phyloP scores from a whole-genome alignment of 352 stramenopile genomes.

The Pythium rhizo-oryzae region DNA sequence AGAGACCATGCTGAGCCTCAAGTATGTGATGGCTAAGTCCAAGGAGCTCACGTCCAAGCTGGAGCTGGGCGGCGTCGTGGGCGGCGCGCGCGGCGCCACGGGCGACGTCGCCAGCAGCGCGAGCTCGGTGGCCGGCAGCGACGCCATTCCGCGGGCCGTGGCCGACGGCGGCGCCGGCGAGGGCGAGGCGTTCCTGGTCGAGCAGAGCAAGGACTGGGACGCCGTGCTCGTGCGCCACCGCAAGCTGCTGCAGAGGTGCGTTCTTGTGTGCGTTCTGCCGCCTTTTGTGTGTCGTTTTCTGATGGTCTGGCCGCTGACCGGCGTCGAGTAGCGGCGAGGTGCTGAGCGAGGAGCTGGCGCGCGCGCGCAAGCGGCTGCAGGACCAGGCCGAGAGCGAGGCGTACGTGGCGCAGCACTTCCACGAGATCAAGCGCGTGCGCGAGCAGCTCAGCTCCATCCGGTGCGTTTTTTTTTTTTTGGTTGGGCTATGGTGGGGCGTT shows the following conservation, averaged over 20 bases:
- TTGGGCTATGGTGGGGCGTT: neutral
- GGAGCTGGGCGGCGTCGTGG: constrained; percentile 38
- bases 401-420: constrained; percentile 67
- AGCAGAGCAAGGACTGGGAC: constrained; percentile 39
- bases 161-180: constrained; percentile 20
- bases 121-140: constrained; percentile 26
- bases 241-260: constrained; percentile 51
- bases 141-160: constrained; percentile 6
- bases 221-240: constrained; percentile 41
- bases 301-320: neutral
- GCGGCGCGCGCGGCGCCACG: constrained; percentile 4
- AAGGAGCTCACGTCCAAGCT: constrained; percentile 66
- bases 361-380: constrained; percentile 50
- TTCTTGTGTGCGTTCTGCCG: constrained; percentile 8
- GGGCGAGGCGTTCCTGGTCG: constrained; percentile 47
- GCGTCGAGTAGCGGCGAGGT: constrained; percentile 44
- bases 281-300: neutral
- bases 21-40: constrained; percentile 80
- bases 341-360: constrained; percentile 42
- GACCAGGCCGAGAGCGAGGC: constrained; percentile 69
- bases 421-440: constrained; percentile 55
- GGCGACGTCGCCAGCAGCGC: constrained; percentile 19
- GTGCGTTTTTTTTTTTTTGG: no score
- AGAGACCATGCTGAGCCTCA: constrained; percentile 56
- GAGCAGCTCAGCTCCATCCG: constrained; percentile 55